Evolutionary conservation across 306 rosid species (phyloP).

Genomic region (Quercus suber): DNA sequence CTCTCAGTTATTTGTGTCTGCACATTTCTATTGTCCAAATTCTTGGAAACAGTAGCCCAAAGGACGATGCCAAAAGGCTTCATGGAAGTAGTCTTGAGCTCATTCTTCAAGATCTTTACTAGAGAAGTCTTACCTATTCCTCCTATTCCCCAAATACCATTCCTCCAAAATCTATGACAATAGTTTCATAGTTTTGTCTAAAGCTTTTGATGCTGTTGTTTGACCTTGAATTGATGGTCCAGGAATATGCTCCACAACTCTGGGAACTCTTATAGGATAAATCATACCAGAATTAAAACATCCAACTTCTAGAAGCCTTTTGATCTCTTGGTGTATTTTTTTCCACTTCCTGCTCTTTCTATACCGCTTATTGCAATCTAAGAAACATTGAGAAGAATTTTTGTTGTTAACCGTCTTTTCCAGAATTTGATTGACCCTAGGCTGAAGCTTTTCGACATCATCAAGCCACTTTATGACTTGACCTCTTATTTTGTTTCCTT

Average conservation of each 20-base stretch:
- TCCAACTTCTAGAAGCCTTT: not conserved
- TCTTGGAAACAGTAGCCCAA: too few relatives aligned
- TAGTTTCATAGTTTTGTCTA: not conserved
- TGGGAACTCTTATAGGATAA: not conserved
- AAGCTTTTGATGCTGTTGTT: not conserved
- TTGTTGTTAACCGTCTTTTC: not conserved
- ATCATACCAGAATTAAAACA: not conserved
- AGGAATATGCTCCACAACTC: not conserved
- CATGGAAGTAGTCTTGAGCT: not conserved
- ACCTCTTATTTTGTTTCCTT: not conserved
- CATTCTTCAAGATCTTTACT: constrained; percentile 17
- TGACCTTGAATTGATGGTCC: not conserved
- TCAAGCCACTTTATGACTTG: constrained; percentile 1
- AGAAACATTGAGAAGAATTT: not conserved
- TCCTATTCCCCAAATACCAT: constrained; percentile 17
- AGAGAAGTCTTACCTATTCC: constrained; percentile 8
- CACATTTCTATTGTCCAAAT: too few relatives aligned
- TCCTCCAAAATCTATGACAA: not conserved
- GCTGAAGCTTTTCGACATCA: not conserved
- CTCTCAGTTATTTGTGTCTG: constrained; percentile 6
- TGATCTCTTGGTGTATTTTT: not conserved
- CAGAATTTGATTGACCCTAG: not conserved
- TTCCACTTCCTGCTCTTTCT: not conserved
- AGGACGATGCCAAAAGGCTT: not conserved
- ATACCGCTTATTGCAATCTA: not conserved